Percentiles rank a stretch among this genome's conserved stretches.
Evolutionary conservation across 2,329 filamentous ascomycete species (phyloP).

Genomic region (Elsinoe fawcettii): DNA sequence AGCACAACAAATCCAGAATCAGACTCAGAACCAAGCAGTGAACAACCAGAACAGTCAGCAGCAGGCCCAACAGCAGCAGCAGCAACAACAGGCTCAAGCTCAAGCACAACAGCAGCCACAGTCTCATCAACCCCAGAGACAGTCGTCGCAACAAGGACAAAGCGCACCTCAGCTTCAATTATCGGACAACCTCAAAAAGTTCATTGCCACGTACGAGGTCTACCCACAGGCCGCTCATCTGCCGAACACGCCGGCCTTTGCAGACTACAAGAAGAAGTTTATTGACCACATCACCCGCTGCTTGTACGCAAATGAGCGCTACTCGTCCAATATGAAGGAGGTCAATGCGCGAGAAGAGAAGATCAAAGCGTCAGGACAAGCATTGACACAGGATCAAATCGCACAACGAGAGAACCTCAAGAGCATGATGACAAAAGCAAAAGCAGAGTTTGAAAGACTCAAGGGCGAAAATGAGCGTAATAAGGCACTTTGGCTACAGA

Average conservation of each 20-base stretch:
- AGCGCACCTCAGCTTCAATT: constrained; percentile 26
- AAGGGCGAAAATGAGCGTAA: constrained; percentile 18
- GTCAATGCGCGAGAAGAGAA: constrained; percentile 10
- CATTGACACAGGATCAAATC: constrained; percentile 11
- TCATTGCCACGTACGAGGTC: constrained; percentile 16
- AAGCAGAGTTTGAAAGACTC: constrained; percentile 14
- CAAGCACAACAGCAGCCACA: constrained; percentile 20
- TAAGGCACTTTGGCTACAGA: constrained; percentile 11
- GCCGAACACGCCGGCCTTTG: constrained; percentile 17
- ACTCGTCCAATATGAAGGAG: constrained; percentile 10
- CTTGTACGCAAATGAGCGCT: constrained; percentile 16
- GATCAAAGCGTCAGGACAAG: constrained; percentile 14
- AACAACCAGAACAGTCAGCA: constrained; percentile 17
- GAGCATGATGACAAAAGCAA: constrained; percentile 15
- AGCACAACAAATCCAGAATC: neutral
- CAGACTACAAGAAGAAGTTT: constrained; percentile 17
- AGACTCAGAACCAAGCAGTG: constrained; percentile 17
- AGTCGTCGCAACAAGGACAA: constrained; percentile 23
- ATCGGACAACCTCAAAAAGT: constrained; percentile 24
- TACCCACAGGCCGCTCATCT: constrained; percentile 15
- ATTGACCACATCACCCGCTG: constrained; percentile 7
- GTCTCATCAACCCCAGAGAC: constrained; percentile 22
- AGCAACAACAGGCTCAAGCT: constrained; percentile 13
- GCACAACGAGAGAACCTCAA: constrained; percentile 16
- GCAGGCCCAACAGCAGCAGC: constrained; percentile 12